phyloP scores from a whole-genome alignment of 768 basidiomycete species.

The Suillus spraguei region DNA sequence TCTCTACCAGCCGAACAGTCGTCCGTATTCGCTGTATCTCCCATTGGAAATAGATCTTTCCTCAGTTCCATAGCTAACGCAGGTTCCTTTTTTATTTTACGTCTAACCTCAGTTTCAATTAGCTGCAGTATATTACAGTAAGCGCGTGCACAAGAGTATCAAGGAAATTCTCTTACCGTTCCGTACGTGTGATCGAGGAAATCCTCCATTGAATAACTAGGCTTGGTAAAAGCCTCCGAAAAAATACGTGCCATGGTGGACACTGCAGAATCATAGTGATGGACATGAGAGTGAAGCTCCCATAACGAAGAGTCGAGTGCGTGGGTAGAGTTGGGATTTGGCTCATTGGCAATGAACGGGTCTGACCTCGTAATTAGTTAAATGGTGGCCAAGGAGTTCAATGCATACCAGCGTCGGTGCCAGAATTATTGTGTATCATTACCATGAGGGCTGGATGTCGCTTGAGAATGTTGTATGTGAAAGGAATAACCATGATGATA shows the following conservation, averaged over 20 bases:
- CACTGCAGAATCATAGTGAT: slow-evolving; percentile 87
- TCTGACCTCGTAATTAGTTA: slow-evolving; percentile 43
- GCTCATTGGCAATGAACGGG: slow-evolving; percentile 67
- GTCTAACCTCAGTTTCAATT: slow-evolving; percentile 79
- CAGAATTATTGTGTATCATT: slow-evolving; percentile 77
- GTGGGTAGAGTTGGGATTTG: slow-evolving; percentile 73
- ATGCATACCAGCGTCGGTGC: slow-evolving; percentile 37
- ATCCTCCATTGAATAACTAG: slow-evolving; percentile 87
- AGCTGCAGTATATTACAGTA: slow-evolving; percentile 49
- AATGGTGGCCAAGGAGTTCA: neutral
- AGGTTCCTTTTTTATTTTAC: slow-evolving; percentile 82
- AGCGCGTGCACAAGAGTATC: slow-evolving; percentile 8
- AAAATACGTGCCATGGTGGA: slow-evolving; percentile 88
- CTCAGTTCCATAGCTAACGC: slow-evolving; percentile 50
- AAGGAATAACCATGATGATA: slow-evolving; percentile 87
- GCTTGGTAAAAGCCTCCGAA: slow-evolving; percentile 92
- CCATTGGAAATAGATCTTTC: slow-evolving; percentile 31
- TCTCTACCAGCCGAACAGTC: slow-evolving; percentile 25
- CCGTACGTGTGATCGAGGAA: slow-evolving; percentile 93
- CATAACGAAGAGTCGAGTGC: slow-evolving; percentile 90
- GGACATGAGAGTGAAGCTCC: slow-evolving; percentile 81
- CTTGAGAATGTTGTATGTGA: slow-evolving; percentile 94
- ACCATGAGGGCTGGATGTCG: slow-evolving; percentile 88
- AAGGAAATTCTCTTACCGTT: slow-evolving; percentile 53
- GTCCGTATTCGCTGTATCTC: slow-evolving; percentile 21